phyloP scores from a whole-genome alignment of 768 basidiomycete genomes.

The Tulasnella sp. region DNA sequence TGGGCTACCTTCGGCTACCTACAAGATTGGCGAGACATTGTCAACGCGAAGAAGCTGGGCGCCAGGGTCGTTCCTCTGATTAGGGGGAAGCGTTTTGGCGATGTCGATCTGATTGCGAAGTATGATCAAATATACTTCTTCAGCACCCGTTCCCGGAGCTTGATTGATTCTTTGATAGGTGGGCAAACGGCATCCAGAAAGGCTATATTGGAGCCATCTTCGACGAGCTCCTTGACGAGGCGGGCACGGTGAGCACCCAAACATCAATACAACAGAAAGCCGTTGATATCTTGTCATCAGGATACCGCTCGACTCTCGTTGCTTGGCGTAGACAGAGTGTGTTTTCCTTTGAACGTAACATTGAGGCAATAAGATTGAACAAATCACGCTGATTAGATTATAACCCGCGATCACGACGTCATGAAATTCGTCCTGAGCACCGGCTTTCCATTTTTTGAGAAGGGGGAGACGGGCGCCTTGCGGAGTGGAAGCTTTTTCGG shows the following conservation, averaged over 20 bases:
- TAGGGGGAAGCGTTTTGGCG: constrained; percentile 2
- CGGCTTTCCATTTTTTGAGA: constrained; percentile 13
- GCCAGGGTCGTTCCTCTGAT: background rate
- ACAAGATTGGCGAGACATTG: background rate
- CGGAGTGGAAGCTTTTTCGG: constrained; percentile 25
- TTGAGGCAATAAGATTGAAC: background rate
- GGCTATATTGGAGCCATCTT: constrained; percentile 6
- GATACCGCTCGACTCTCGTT: constrained; percentile 7
- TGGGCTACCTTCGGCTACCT: constrained; percentile 1
- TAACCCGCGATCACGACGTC: constrained; percentile 15
- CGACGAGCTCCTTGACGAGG: constrained; percentile 14
- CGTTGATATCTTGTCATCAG: background rate
- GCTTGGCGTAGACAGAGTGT: background rate
- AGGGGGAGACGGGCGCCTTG: constrained; percentile 21
- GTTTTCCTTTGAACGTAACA: too few relatives aligned
- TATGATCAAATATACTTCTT: background rate
- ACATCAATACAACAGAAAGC: background rate
- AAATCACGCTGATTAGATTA: background rate
- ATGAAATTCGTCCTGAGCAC: constrained; percentile 17
- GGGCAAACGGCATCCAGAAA: background rate
- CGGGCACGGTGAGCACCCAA: background rate
- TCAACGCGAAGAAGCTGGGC: constrained; percentile 4
- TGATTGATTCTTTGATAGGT: background rate
- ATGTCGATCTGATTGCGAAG: constrained; percentile 5
- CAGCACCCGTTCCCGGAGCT: too few relatives aligned